Evolutionary conservation across 805 yeast species (phyloP), one percentile per base, ranked within the genome.

Genomic region (Lipomyces lipofer): DNA sequence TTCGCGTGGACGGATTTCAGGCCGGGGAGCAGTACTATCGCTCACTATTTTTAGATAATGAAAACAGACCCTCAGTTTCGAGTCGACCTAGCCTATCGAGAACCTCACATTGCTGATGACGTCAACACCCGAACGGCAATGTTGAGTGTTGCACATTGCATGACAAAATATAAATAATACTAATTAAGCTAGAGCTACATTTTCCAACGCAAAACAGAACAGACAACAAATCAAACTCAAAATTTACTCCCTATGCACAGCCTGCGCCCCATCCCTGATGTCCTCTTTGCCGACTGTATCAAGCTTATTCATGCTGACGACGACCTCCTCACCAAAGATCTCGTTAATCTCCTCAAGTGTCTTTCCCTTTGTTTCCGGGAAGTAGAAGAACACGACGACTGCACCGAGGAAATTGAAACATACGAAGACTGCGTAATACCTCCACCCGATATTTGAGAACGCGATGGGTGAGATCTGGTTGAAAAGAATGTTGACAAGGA

Each of bases 301-400:
- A 15, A 44, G 2, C 19, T 30, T 8, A 9, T 9, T 29, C 33
- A 13, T 44, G 32, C n/a, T n/a, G 9, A 29, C 30, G 27, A 51
- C 24, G 28, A 51, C 50, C 27, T 46, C 55, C 17, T 46, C 51
- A 22, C 75, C 79, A 59, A 67, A 67, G 13, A 67, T 53, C 29
- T 44, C 58, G 27, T 63, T 64, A 42, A 68, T 56, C 53, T 72
- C 75, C 58, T 73, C 78, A 65, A 75, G 71, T 17, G 73, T 64
- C 49, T 74, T 66, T 4, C 77, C 78, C 43, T 69, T 67, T 6
- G 77, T 74, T 58, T 75, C 78, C 2, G 76, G 77, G 52, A 71
- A 73, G 24, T 69, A 63, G 53, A 73, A 64, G 56, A 63, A 67
- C 45, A 55, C 51, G 24, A 51, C 63, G 59, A 22, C 66, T 62